phyloP scores from a whole-genome alignment of 306 rosid species.

The Alnus rubra region DNA sequence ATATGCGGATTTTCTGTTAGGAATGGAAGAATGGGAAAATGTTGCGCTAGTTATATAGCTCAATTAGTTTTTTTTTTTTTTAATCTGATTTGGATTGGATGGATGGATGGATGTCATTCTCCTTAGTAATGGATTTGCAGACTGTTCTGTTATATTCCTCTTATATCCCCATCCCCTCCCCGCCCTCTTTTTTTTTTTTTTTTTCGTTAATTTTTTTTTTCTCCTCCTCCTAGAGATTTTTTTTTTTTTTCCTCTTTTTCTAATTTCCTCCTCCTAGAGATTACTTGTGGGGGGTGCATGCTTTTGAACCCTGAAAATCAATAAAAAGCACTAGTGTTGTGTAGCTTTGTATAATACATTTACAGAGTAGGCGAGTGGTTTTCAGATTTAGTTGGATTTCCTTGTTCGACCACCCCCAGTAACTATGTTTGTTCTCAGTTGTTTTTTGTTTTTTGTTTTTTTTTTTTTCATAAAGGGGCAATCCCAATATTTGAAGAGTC shows the following conservation, averaged over 20 bases:
- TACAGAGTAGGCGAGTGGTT: not conserved
- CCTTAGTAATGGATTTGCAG: constrained; percentile 15
- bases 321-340: constrained; percentile 1
- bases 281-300: constrained; percentile 4
- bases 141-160: not conserved
- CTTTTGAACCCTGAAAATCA: constrained; percentile 26
- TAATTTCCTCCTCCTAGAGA: not conserved
- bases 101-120: constrained; percentile 12
- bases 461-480: too few relatives aligned
- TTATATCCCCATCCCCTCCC: not conserved
- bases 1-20: constrained; percentile 15
- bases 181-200: not conserved
- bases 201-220: too few relatives aligned
- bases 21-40: constrained; percentile 38
- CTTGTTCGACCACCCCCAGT: too few relatives aligned
- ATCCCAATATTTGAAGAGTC: too few relatives aligned
- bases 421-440: too few relatives aligned
- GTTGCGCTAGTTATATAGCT: constrained; percentile 33
- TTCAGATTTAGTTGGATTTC: not conserved
- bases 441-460: too few relatives aligned
- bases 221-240: not conserved
- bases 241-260: too few relatives aligned
- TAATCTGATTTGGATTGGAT: constrained; percentile 29
- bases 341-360: not conserved
- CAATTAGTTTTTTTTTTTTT: constrained; percentile 15